A percentile compares a stretch with the other conserved stretches of the same genome.
These are phyloP conservation scores for Colletotrichum australisinense DNA, from an alignment of 2,329 filamentous ascomycete genomes.

Conservation along the genomic window DNA sequence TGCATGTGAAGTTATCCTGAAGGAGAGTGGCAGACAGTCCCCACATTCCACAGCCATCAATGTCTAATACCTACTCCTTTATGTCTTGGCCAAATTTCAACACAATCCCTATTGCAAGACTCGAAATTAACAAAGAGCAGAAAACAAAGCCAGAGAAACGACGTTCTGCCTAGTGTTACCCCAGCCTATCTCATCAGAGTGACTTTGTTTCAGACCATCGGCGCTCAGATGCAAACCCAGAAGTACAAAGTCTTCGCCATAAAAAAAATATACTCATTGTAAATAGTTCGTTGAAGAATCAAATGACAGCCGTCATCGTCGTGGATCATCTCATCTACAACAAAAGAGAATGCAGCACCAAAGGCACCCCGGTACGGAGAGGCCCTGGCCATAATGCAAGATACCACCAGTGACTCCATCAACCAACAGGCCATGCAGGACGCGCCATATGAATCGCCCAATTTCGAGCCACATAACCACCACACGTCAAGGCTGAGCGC, in stretches of 20 bases:
- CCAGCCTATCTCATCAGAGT: neutral
- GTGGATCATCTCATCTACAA: conserved; percentile 1
- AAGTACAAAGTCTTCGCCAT: neutral
- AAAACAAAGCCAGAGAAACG: neutral
- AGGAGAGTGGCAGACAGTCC: no score
- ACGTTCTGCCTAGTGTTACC: no score
- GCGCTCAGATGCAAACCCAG: neutral
- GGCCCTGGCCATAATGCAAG: neutral
- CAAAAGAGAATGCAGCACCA: neutral
- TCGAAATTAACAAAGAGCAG: no score
- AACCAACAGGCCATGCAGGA: no score
- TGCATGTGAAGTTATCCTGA: neutral
- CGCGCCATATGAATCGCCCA: no score
- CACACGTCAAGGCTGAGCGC: neutral
- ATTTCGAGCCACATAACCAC: neutral
- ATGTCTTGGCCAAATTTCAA: no score
- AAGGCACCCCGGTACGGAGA: neutral
- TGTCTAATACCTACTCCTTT: no score
- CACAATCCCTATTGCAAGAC: neutral
- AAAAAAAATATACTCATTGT: neutral
- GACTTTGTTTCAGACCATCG: neutral
- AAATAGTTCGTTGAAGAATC: conserved; percentile 1
- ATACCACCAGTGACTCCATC: neutral
- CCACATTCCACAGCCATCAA: no score
- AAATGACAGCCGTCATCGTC: neutral